Base-by-base conservation (phyloP, 345 rosid species). In the Brassica juncea region DNA sequence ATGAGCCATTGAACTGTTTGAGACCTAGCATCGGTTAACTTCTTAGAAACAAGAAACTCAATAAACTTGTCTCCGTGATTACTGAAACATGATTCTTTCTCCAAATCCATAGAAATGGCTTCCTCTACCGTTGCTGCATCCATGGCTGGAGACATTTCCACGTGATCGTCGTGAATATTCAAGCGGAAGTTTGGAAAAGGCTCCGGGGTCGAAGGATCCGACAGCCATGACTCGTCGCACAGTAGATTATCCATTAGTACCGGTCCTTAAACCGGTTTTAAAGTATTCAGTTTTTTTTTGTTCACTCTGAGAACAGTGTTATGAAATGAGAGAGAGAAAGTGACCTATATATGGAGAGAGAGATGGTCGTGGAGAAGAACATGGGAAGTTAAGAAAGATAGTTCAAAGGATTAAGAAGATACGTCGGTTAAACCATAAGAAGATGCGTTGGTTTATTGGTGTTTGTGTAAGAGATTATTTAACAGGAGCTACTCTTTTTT, bases 151-250 rank as follows among this genome's bases (percentile, higher is more conserved):
- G 30, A n/a, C 74, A 32, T 80, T 27, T 1, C 11, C 59, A 37
- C 21, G 49, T 74, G 9, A 52, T 47, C 6, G 21, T 52, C 19
- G n/a, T 37, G 9, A 47, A 8, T 5, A 55, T 19, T 27, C 30
- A 6, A 63, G 25, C 47, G 44, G 23, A 12, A 21, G 70, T 68
- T 63, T 74, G 67, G 62, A 14, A 30, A 1, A 52, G 75, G 54
- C 62, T 69, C 79, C 30, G 83, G 79, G 11, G 79, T 34, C 28
- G 30, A 2, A 58, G 78, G 71, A 63, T 27, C 28, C 49, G 72
- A 63, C 60, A 63, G 71, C 83, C 79, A 80, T 69, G 72, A 63
- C 37, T 80, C 83, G 15, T 80, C 79, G 23, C 83, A 80, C 39
- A 74, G 71, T 47, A 80, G 70, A 63, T 80, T 39, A 74, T 80